Evolutionary conservation across 2,329 filamentous ascomycete genomes (phyloP).

Genomic region (Chrysosporium keratinophilum): DNA sequence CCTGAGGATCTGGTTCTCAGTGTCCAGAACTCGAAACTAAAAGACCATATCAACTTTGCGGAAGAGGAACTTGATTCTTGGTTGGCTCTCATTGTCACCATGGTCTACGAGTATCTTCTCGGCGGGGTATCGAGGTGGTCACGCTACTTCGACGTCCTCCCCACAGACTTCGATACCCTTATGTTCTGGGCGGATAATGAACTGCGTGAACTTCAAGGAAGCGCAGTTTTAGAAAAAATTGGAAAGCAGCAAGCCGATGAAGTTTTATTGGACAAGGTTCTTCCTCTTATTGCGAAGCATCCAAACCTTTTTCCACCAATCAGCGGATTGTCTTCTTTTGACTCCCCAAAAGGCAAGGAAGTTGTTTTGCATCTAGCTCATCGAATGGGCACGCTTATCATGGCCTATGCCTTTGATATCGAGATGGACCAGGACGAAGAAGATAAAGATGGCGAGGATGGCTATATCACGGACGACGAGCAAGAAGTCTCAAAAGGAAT

Average conservation of each 20-base stretch:
- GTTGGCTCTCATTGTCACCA: slow-evolving; percentile 59
- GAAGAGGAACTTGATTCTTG: slow-evolving; percentile 43
- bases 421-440: slow-evolving; percentile 49
- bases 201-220: slow-evolving; percentile 62
- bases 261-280: slow-evolving; percentile 51
- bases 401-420: slow-evolving; percentile 88
- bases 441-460: slow-evolving; percentile 41
- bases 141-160: slow-evolving; percentile 67
- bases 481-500: slow-evolving; percentile 67
- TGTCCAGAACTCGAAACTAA: slow-evolving; percentile 59
- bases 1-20: slow-evolving; percentile 62
- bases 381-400: slow-evolving; percentile 75
- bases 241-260: slow-evolving; percentile 61
- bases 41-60: slow-evolving; percentile 46
- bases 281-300: slow-evolving; percentile 42
- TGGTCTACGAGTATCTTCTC: slow-evolving; percentile 64
- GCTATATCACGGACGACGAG: slow-evolving; percentile 51
- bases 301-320: slow-evolving; percentile 34
- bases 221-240: slow-evolving; percentile 64
- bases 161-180: slow-evolving; percentile 63
- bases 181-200: slow-evolving; percentile 79
- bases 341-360: slow-evolving; percentile 34
- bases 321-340: slow-evolving; percentile 32
- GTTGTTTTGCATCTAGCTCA: slow-evolving; percentile 53
- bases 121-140: slow-evolving; percentile 58